phyloP scores from a whole-genome alignment of 176 grass and related monocot genomes.

The Pontederia paniculata region DNA sequence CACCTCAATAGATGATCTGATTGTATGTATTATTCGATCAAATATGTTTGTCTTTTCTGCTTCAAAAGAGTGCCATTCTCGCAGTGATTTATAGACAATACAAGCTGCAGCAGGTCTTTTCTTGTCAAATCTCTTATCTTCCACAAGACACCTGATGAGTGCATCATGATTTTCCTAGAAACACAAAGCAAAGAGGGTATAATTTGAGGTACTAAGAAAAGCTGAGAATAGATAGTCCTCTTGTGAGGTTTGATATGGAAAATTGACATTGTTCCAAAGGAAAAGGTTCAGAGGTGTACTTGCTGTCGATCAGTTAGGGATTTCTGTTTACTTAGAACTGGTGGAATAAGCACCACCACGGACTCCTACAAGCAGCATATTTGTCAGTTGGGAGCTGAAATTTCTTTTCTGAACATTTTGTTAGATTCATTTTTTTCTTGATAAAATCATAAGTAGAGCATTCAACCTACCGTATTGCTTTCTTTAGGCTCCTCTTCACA shows the following conservation, averaged over 20 bases:
- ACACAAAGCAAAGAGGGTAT: constrained; percentile 7
- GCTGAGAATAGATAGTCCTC: background rate
- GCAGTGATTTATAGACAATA: constrained; percentile 73
- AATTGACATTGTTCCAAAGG: background rate
- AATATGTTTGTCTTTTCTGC: constrained; percentile 91
- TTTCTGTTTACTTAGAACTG: constrained; percentile 77
- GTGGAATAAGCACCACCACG: constrained; percentile 25
- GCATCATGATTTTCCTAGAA: constrained; percentile 80
- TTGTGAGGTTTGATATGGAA: background rate
- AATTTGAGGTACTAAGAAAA: background rate
- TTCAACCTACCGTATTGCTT: constrained; percentile 18
- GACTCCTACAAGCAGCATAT: constrained; percentile 47
- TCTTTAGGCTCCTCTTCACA: background rate
- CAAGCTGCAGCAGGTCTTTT: constrained; percentile 59
- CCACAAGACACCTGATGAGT: constrained; percentile 69
- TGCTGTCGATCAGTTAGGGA: constrained; percentile 65
- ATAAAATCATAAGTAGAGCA: constrained; percentile 26
- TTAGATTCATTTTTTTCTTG: constrained; percentile 14
- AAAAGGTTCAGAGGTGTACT: constrained; percentile 28
- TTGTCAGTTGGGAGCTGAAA: constrained; percentile 2
- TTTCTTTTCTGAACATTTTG: constrained; percentile 17
- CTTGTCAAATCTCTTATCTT: constrained; percentile 61
- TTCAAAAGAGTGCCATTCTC: constrained; percentile 89
- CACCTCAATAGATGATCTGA: constrained; percentile 77
- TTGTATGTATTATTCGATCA: constrained; percentile 81